Evolutionary conservation across 352 stramenopile genomes (phyloP), one percentile per base, ranked within the genome.

Genomic region (Saprolegnia parasitica): DNA sequence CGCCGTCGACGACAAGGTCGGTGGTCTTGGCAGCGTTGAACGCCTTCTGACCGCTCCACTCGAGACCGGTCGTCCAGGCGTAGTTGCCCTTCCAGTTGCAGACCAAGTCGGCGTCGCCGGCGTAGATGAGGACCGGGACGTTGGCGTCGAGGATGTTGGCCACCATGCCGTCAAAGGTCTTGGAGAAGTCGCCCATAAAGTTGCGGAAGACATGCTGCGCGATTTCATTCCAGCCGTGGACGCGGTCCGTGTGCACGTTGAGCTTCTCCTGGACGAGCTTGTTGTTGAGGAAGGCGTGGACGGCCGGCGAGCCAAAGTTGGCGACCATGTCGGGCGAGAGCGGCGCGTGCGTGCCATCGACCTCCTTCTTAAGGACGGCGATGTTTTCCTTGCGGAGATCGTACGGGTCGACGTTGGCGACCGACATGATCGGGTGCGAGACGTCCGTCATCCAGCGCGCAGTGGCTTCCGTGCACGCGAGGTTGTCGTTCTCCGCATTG

Each of bases 21-120:
- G 26, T 11, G 10, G 45, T 21, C 16, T 13, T n/a, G 20, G 63
- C 63, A 0, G 49, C 63, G 20, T 60, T 55, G 46, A 63, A 70
- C 0, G 46, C 63, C 9, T 55, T 45, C 20, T 46, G 5, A 32
- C 66, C 66, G 45, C 56, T 72, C 66, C 66, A 72, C 15, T 57
- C 15, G 11, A 72, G 66, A 18, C 13, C 56, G 8, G 21, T 60
- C 20, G 66, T 67, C 66, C 66, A 72, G 13, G 56, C 66, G 4
- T 57, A 47, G 39, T 68, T 72, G 29, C 66, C 66, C 24, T 60
- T 55, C 66, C 66, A 72, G 52, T 96, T 96, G 72, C 90, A 96
- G 47, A 97, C 90, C 23, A 97, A 72, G 75, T 97, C 90, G 71
- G 81, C 80, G 37, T 95, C 78, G 21, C 90, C 90, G 77, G 92